phyloP scores from a whole-genome alignment of 257 asterid genomes.

The Rhazya stricta region DNA sequence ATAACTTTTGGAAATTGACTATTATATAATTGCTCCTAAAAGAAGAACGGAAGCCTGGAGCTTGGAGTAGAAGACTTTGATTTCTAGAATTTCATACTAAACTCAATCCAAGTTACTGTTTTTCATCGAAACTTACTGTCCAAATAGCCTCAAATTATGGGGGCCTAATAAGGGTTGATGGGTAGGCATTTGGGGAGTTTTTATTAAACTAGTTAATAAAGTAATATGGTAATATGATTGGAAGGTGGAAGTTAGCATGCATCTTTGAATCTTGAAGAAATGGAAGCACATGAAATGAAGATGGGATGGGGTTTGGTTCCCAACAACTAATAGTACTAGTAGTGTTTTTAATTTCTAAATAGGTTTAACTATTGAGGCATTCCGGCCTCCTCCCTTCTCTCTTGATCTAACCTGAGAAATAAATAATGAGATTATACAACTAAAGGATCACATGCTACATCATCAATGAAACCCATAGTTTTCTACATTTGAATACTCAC shows the following conservation, averaged over 20 bases:
- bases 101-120: too few species aligned
- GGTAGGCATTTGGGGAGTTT: not conserved
- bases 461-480: not conserved
- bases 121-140: too few species aligned
- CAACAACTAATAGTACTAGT: not conserved
- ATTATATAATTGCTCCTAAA: not conserved
- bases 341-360: not conserved
- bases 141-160: too few species aligned
- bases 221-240: not conserved
- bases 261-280: not conserved
- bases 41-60: not conserved
- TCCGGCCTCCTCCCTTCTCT: too few species aligned
- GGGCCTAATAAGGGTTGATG: too few species aligned
- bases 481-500: not conserved
- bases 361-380: not conserved
- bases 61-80: not conserved
- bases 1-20: too few species aligned
- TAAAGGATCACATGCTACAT: not conserved
- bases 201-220: not conserved
- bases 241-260: not conserved
- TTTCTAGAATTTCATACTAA: too few species aligned
- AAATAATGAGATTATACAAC: not conserved
- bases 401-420: too few species aligned
- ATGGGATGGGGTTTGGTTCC: not conserved
- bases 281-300: not conserved